phyloP scores from a whole-genome alignment of 2,329 filamentous ascomycete species.

The Epicoccum nigrum region DNA sequence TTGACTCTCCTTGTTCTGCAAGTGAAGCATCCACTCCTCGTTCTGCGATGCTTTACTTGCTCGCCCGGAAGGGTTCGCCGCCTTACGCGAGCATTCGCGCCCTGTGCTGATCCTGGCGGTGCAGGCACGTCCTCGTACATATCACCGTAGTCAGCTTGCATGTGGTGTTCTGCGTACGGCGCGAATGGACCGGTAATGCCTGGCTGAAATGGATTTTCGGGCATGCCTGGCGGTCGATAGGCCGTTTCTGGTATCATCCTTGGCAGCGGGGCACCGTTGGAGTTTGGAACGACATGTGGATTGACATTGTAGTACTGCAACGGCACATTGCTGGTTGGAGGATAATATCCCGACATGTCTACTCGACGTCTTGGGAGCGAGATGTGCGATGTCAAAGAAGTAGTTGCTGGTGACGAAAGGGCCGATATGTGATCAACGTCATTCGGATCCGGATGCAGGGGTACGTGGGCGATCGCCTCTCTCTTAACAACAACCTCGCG shows the following conservation, averaged over 20 bases:
- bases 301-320: slow-evolving; percentile 47
- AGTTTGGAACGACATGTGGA: slow-evolving; percentile 32
- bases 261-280: slow-evolving; percentile 27
- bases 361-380: slow-evolving; percentile 20
- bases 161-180: slow-evolving; percentile 38
- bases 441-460: slow-evolving; percentile 45
- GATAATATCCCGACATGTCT: slow-evolving; percentile 49
- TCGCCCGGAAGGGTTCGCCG: slow-evolving; percentile 56
- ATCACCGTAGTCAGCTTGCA: slow-evolving; percentile 43
- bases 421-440: slow-evolving; percentile 45
- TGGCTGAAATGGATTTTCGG: slow-evolving; percentile 42
- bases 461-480: slow-evolving; percentile 42
- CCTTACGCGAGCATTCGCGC: slow-evolving; percentile 36
- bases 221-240: slow-evolving; percentile 32
- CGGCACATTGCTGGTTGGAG: slow-evolving; percentile 39
- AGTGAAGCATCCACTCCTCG: slow-evolving; percentile 91
- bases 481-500: slow-evolving; percentile 37
- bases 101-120: slow-evolving; percentile 34
- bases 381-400: slow-evolving; percentile 27
- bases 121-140: slow-evolving; percentile 45
- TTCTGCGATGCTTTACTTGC: slow-evolving; percentile 89
- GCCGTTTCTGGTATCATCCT: slow-evolving; percentile 40
- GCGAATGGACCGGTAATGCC: slow-evolving; percentile 38
- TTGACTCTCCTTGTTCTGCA: slow-evolving; percentile 88
- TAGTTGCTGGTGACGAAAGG: slow-evolving; percentile 34